A percentile compares a stretch with the other conserved stretches of the same genome.
phyloP scores from a whole-genome alignment of 306 rosid genomes.

The Oxytropis ochrocephala region DNA sequence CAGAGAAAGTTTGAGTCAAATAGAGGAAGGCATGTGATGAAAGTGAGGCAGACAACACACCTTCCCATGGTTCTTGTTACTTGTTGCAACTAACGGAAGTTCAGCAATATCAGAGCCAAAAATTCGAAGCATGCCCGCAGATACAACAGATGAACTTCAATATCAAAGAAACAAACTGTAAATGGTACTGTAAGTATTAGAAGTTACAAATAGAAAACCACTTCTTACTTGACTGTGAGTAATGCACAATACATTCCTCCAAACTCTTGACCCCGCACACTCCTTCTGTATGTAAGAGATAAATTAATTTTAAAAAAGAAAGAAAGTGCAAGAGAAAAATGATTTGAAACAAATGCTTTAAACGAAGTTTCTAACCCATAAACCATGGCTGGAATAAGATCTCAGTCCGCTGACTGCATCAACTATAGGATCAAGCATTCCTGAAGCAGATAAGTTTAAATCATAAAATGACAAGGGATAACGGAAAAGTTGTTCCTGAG shows the following conservation, averaged over 20 bases:
- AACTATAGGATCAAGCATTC: conserved; percentile 92
- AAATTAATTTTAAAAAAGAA: neutral
- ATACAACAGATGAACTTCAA: conserved; percentile 86
- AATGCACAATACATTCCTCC: conserved; percentile 94
- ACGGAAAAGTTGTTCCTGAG: conserved; percentile 1
- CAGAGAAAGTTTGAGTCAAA: conserved; percentile 4
- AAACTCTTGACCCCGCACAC: conserved; percentile 79
- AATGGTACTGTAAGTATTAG: conserved; percentile 6
- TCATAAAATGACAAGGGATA: neutral
- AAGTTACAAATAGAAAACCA: conserved; percentile 10
- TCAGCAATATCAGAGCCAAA: conserved; percentile 89
- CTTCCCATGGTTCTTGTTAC: conserved; percentile 79
- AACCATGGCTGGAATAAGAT: conserved; percentile 96
- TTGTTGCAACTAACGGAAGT: conserved; percentile 93
- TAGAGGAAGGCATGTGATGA: neutral
- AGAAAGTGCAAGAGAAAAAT: neutral
- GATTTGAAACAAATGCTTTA: conserved; percentile 14
- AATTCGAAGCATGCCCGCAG: conserved; percentile 78
- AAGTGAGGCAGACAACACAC: conserved; percentile 28
- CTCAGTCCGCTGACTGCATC: conserved; percentile 77
- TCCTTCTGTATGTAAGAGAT: conserved; percentile 50
- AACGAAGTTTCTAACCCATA: conserved; percentile 59
- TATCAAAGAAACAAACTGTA: conserved; percentile 17
- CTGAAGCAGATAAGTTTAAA: conserved; percentile 38
- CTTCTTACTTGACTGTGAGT: conserved; percentile 72